Evolutionary conservation across 2,329 filamentous ascomycete species (phyloP), one percentile per base, ranked within the genome.

Genomic region (Fusarium decemcellulare): DNA sequence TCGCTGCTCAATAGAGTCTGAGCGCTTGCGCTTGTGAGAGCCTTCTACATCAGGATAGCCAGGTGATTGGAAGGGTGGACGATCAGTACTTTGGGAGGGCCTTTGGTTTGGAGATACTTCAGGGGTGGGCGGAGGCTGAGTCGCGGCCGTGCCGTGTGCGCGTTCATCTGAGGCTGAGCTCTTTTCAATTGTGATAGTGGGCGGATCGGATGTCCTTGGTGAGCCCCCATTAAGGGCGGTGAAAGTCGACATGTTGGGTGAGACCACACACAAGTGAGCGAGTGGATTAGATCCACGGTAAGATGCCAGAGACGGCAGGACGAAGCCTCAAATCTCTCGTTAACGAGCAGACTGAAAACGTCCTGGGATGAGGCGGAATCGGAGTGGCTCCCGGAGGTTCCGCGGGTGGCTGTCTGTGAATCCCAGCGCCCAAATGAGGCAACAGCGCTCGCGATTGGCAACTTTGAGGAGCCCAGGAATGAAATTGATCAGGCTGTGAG

Each of bases 21-120:
- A 93, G 64, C 92, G 88, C 79, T 94, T 95, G 74, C 90, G 88
- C 79, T 91, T 92, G 72, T 89, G 85, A 16, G 85, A 80, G 15
- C 74, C 76, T 37, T 90, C 86, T n/a, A 77, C 74, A 34, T 86
- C 82, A 7, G 83, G 70, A 71, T 84, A 83, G 39, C 68, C 69
- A 46, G 81, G 71, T 2, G 82, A 74, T 53, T 81, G 80, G 65
- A 83, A 82, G 15, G 81, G 73, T 37, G 81, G 75, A 56, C 83
- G 79, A 5, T 87, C 85, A 42, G 77, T 72, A 47, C 75, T 79
- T 18, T 82, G 76, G 6, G 73, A 76, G 32, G 82, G 75, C 81
- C 85, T 84, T 54, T 79, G 79, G 53, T 71, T 78, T 18, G 73
- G 60, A 43, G 75, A 56, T 30, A 73, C 67, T 40, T 78, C 76